Evolutionary conservation across 768 basidiomycete genomes (phyloP).

Genomic region (Daedalea quercina): DNA sequence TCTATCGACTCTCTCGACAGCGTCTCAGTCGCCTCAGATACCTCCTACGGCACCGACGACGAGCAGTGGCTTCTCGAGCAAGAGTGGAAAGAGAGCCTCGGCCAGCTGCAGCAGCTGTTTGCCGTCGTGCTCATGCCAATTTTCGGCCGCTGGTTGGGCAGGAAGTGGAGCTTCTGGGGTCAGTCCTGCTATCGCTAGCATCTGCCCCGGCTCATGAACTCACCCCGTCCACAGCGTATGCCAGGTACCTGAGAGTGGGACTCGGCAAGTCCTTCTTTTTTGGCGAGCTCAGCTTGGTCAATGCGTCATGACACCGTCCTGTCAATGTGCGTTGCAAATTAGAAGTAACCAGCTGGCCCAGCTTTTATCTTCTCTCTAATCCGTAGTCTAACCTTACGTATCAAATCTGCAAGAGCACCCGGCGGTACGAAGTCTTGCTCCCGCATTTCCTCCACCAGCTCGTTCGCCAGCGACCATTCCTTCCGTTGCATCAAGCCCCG

Average conservation of each 20-base stretch:
- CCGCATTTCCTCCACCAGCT: constrained; percentile 57
- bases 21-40: constrained; percentile 36
- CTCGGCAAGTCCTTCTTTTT: constrained; percentile 59
- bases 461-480: constrained; percentile 56
- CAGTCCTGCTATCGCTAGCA: constrained; percentile 23
- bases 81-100: constrained; percentile 90
- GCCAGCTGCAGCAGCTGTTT: constrained; percentile 77
- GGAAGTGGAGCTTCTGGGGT: constrained; percentile 86
- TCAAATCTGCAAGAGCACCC: constrained; percentile 40
- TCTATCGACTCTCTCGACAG: constrained; percentile 61
- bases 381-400: constrained; percentile 39
- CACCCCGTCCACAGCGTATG: constrained; percentile 43
- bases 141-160: constrained; percentile 83
- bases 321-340: constrained; percentile 1
- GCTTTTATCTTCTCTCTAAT: constrained; percentile 14
- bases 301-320: background rate
- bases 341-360: constrained; percentile 3
- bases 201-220: background rate
- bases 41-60: constrained; percentile 52
- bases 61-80: constrained; percentile 74
- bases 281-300: constrained; percentile 19
- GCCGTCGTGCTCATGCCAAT: constrained; percentile 78
- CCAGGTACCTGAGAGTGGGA: constrained; percentile 63
- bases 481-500: constrained; percentile 50
- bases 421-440: constrained; percentile 37